Evolutionary conservation across 306 rosid genomes (phyloP), one percentile per base, ranked within the genome.

Genomic region (Amphicarpaea edgeworthii): DNA sequence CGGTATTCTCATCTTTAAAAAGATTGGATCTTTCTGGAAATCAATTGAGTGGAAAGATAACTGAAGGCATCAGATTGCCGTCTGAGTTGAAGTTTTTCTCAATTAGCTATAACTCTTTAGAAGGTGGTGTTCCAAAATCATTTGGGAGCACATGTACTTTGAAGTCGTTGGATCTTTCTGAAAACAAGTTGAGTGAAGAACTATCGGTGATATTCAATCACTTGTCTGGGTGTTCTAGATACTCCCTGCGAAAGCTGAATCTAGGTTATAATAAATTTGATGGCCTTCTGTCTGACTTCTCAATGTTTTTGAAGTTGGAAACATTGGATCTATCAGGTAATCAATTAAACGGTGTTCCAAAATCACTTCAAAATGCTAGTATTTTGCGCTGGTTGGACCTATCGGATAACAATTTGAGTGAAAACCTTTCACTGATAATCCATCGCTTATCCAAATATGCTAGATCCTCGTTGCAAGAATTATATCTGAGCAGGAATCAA

Each of bases 371-470:
- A 7, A 30, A n/a, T n/a, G n/a, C n/a, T 9, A 41, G 68, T 43
- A 9, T 7, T 57, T 43, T 73, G 34, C 1, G 2, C 8, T 24
- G 3, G 0, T 23, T 73, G 20, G 8, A 7, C 0, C 8, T 73
- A 1, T 9, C 6, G 9, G 0, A 1, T 28, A 59, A 59, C 14
- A 59, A 5, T 3, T 59, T 59, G 21, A 14, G 2, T 59, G 42
- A 6, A 26, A 69, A 73, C 45, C 16, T 73, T 73, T 6, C 58
- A 5, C 0, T 1, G 41, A 71, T 54, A 54, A 55, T 71, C 4
- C 38, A 14, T 20, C 21, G 54, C 40, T 54, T 54, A 11, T 73
- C 77, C 5, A 32, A 69, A 1, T 74, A 30, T 74, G 70, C 59
- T 1, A 58, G 69, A 58, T 0, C 21, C 10, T 83, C 82, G 0